Conservation (phyloP, 345 rosid species). For the Rhodamnia argentea region DNA sequence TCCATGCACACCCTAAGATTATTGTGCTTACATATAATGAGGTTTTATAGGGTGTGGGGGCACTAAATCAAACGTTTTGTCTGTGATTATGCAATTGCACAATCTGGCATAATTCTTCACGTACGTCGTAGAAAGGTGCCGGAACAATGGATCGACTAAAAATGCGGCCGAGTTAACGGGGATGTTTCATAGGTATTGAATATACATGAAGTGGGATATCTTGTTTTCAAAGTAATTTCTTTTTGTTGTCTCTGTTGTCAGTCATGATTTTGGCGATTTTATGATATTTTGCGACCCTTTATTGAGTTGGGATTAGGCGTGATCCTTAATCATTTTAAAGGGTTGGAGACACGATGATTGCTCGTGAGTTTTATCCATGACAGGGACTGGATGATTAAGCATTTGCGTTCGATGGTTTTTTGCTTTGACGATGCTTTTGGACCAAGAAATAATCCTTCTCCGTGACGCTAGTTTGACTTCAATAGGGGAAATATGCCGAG, state of each 20-base stretch:
- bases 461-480: background rate
- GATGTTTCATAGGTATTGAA: background rate
- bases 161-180: background rate
- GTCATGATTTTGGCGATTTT: background rate
- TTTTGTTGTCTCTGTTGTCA: background rate
- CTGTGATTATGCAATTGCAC: background rate
- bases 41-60: background rate
- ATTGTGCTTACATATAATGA: background rate
- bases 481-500: background rate
- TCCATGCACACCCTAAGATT: too few species aligned
- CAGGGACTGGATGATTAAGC: background rate
- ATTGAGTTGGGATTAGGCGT: background rate
- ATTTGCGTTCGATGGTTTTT: background rate
- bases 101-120: background rate
- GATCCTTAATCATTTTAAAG: background rate
- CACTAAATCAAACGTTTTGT: background rate
- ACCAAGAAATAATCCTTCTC: background rate
- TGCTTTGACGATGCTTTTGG: background rate
- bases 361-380: background rate
- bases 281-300: background rate
- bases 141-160: background rate
- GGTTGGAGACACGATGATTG: background rate
- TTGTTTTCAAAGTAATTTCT: background rate
- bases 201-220: background rate
- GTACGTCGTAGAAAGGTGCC: background rate